These are phyloP conservation scores for Volutella citrinella DNA, from an alignment of 2,329 filamentous ascomycete genomes.

Conservation along the genomic window DNA sequence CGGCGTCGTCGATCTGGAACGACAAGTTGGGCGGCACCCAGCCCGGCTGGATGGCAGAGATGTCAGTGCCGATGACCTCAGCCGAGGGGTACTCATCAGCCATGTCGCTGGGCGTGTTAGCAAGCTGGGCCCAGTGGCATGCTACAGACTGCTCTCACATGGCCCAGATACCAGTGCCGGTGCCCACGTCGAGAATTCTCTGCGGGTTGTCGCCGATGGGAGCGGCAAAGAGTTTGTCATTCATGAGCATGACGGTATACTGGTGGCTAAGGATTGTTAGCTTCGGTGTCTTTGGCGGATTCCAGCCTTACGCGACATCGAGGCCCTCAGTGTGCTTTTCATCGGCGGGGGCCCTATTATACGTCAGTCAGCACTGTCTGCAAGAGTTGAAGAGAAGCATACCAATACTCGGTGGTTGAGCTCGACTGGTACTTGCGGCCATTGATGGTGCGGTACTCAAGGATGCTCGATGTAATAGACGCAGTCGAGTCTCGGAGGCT, in stretches of 20 bases:
- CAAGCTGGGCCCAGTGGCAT: no score
- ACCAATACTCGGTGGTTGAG: constrained; percentile 26
- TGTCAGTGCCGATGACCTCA: constrained; percentile 32
- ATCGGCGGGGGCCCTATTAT: constrained; percentile 15
- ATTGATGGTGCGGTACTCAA: constrained; percentile 26
- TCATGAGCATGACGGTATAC: constrained; percentile 22
- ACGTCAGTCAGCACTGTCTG: not conserved
- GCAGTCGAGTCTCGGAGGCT: constrained; percentile 13
- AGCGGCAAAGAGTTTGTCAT: constrained; percentile 34
- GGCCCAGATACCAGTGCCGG: constrained; percentile 57
- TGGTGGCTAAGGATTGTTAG: constrained; percentile 10
- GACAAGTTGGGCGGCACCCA: constrained; percentile 28
- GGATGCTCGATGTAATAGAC: constrained; percentile 17
- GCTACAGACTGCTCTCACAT: constrained; percentile 10
- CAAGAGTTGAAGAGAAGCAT: not conserved
- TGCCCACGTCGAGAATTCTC: constrained; percentile 48
- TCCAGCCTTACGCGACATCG: constrained; percentile 10
- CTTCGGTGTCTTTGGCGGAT: not conserved
- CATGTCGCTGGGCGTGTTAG: constrained; percentile 18
- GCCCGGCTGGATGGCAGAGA: constrained; percentile 32
- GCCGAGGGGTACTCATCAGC: constrained; percentile 28
- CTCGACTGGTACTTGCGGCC: constrained; percentile 23
- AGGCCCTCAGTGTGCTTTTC: constrained; percentile 12
- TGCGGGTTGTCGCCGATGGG: constrained; percentile 11
- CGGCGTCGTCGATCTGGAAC: constrained; percentile 34